These are phyloP conservation scores for Podospora pseudopauciseta DNA, from an alignment of 495 filamentous ascomycete species.

Conservation along the genomic window DNA sequence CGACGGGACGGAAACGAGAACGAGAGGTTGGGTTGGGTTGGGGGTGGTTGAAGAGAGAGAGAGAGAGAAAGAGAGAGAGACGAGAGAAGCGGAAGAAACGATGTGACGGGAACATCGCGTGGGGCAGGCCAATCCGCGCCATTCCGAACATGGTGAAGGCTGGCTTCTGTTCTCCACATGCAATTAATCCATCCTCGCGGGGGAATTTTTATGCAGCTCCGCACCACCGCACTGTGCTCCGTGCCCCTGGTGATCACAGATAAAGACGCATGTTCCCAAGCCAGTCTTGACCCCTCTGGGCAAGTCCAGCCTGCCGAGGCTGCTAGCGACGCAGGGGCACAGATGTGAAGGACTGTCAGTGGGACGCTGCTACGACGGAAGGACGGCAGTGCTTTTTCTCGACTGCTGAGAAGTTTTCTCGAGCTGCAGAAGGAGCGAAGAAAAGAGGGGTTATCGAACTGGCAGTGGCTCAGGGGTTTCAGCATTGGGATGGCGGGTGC, in stretches of 20 bases:
- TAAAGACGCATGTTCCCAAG: neutral
- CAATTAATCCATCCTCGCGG: neutral
- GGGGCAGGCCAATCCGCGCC: constrained; percentile 3
- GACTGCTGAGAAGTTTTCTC: neutral
- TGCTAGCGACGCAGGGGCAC: constrained; percentile 11
- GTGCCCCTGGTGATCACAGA: constrained; percentile 20
- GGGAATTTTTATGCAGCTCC: neutral
- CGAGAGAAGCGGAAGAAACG: constrained; percentile 11
- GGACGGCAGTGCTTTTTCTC: neutral
- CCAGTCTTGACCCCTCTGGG: neutral
- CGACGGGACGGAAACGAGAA: neutral
- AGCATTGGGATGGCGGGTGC: neutral
- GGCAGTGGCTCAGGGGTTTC: neutral
- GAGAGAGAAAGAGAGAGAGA: neutral
- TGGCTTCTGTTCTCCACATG: neutral
- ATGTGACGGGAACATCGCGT: constrained; percentile 5
- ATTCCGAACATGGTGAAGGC: neutral
- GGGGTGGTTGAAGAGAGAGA: neutral
- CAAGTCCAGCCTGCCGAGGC: neutral
- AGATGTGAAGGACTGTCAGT: constrained; percentile 4
- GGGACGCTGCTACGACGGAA: constrained; percentile 5
- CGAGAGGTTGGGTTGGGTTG: constrained; percentile 6
- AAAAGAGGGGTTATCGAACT: neutral
- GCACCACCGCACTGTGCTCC: neutral
- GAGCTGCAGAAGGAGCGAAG: neutral